These are phyloP conservation scores for Raphanus sativus DNA, from an alignment of 345 rosid genomes.

Conservation along the genomic window DNA sequence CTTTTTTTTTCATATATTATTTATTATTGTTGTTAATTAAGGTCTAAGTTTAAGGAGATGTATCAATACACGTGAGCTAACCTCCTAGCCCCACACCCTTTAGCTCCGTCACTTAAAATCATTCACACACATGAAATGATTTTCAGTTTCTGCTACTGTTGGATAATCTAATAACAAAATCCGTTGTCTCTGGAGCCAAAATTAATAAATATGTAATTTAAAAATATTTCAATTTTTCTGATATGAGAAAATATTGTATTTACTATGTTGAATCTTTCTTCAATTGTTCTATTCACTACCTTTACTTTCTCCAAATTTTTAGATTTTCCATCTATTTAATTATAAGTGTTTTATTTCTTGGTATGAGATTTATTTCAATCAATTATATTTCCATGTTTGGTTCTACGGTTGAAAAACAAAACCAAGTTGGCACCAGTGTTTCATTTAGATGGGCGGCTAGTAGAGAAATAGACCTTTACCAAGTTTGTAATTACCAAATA, in stretches of 20 bases:
- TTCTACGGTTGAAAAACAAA: constrained; percentile 18
- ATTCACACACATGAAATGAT: constrained; percentile 46
- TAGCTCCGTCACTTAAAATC: constrained; percentile 46
- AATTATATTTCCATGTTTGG: constrained; percentile 17
- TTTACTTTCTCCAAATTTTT: background rate
- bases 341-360: background rate
- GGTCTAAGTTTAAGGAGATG: constrained; percentile 47
- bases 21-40: background rate
- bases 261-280: background rate
- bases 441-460: constrained; percentile 21
- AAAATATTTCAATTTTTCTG: background rate
- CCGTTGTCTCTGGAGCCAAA: constrained; percentile 18
- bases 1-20: background rate
- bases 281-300: background rate
- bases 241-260: no score
- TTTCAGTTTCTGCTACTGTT: background rate
- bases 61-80: constrained; percentile 87
- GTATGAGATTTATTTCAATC: constrained; percentile 15
- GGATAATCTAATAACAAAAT: constrained; percentile 18
- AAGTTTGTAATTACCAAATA: background rate
- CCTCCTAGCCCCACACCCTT: constrained; percentile 61
- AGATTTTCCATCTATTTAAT: background rate
- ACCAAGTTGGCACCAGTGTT: constrained; percentile 3
- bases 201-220: background rate
- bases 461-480: background rate